phyloP scores from a whole-genome alignment of 768 basidiomycete species.

The Agaricus bisporus region DNA sequence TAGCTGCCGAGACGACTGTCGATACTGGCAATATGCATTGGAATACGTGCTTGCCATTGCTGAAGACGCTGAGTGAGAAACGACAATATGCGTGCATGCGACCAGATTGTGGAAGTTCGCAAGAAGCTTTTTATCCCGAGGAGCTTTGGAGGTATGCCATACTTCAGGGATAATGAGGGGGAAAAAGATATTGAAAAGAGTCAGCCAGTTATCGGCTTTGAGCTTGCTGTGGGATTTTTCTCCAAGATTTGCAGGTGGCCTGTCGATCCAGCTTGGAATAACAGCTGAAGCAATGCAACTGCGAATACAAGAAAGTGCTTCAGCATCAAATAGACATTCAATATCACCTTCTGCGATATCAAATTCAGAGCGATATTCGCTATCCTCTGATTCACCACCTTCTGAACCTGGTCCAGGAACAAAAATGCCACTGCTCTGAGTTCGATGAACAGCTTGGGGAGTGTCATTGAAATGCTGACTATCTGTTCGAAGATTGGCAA shows the following conservation, averaged over 20 bases:
- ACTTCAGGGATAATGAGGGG: slow-evolving; percentile 18
- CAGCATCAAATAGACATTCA: slow-evolving; percentile 7
- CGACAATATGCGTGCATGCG: slow-evolving; percentile 17
- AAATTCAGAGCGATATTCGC: neutral
- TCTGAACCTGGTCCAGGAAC: neutral
- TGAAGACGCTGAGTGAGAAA: slow-evolving; percentile 12
- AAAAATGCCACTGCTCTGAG: neutral
- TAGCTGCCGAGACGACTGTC: slow-evolving; percentile 9
- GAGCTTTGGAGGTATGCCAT: slow-evolving; percentile 8
- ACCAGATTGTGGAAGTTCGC: slow-evolving; percentile 17
- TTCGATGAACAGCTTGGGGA: neutral
- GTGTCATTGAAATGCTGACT: neutral
- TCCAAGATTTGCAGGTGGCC: slow-evolving; percentile 18
- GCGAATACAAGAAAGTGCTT: slow-evolving; percentile 5
- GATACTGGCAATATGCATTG: slow-evolving; percentile 15
- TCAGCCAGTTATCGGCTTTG: slow-evolving; percentile 19
- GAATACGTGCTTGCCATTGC: slow-evolving; percentile 4
- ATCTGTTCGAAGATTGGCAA: neutral
- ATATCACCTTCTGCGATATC: neutral
- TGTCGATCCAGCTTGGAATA: slow-evolving; percentile 14
- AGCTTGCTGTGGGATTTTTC: slow-evolving; percentile 18
- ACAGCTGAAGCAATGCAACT: slow-evolving; percentile 8
- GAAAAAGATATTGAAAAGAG: slow-evolving; percentile 15
- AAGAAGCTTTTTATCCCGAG: slow-evolving; percentile 9
- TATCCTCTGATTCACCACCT: neutral